Evolutionary conservation across 2,329 filamentous ascomycete genomes (phyloP).

Genomic region (Paraphoma sp.): DNA sequence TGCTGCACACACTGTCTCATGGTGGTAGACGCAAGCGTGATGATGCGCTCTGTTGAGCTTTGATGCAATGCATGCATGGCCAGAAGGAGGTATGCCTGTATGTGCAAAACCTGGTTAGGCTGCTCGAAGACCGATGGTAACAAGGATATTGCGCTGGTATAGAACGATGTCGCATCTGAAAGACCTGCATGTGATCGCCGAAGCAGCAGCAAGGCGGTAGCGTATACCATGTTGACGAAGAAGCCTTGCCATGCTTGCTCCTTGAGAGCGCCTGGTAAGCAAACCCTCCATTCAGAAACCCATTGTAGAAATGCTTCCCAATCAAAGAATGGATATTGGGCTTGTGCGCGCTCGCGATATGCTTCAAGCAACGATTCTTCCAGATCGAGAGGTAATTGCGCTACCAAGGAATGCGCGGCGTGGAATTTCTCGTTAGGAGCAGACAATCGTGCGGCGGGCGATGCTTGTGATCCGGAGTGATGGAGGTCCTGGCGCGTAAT

Average conservation of each 20-base stretch:
- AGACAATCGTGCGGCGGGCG: background rate
- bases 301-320: constrained; percentile 22
- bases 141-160: constrained; percentile 16
- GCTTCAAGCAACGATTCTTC: constrained; percentile 15
- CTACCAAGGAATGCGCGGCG: constrained; percentile 2
- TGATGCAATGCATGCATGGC: constrained; percentile 23
- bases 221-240: constrained; percentile 24
- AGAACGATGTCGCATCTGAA: constrained; percentile 16
- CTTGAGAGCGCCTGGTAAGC: constrained; percentile 3
- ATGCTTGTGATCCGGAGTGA: background rate
- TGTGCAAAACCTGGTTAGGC: constrained; percentile 18
- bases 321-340: constrained; percentile 25
- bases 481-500: background rate
- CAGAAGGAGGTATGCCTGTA: constrained; percentile 25
- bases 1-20: constrained; percentile 25
- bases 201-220: constrained; percentile 19
- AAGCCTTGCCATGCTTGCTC: constrained; percentile 23
- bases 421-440: background rate
- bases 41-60: constrained; percentile 28
- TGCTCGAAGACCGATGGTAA: constrained; percentile 19
- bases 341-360: constrained; percentile 27
- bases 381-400: constrained; percentile 12
- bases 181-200: constrained; percentile 9
- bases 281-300: constrained; percentile 19
- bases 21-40: constrained; percentile 21